Base-by-base conservation (phyloP, 345 rosid species). In the Alliaria petiolata region DNA sequence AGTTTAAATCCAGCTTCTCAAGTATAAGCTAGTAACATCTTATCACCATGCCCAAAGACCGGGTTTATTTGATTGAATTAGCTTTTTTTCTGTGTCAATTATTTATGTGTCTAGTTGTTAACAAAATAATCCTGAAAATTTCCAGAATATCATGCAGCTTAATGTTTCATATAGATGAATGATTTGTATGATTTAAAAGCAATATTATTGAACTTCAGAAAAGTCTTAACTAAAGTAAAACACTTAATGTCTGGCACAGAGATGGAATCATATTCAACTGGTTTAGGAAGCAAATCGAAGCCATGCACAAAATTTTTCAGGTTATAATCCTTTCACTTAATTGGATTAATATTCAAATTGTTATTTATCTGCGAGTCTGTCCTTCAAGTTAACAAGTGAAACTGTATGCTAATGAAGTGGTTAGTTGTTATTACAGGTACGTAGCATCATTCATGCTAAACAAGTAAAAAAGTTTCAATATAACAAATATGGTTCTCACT, bases 221-320 rank as follows among this genome's bases (percentile, higher is more conserved):
- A 77, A 60, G 28, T 61, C 19, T 59, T 28, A 77, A 71, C 81
- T 66, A 77, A 77, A 72, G 67, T 31, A 65, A 65, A 71, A 45
- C 30, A 65, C 69, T 84, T 82, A 91, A 91, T 91, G 77, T 89
- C 79, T 86, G 89, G 56, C 82, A 89, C 97, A 91, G 99, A 91
- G 85, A 70, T 69, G 90, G 95, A 95, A 79, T 81, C 89, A 67
- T 83, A 86, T 78, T 83, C 91, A 83, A 81, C 88, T 81, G 97
- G 89, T 91, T 88, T 91, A 95, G 99, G 98, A 91, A 95, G 98
- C 99, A 95, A 95, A 89, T 91, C 88, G 88, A 95, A 95, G 99
- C 99, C 98, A 84, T 91, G 99, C 96, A 91, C 96, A 80, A 95
- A 95, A 80, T 95, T 88, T 91, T 95, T 84, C 99, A 95, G 99